Evolutionary conservation across 306 rosid genomes (phyloP), one percentile per base, ranked within the genome.

Genomic region (Lagenaria siceraria): DNA sequence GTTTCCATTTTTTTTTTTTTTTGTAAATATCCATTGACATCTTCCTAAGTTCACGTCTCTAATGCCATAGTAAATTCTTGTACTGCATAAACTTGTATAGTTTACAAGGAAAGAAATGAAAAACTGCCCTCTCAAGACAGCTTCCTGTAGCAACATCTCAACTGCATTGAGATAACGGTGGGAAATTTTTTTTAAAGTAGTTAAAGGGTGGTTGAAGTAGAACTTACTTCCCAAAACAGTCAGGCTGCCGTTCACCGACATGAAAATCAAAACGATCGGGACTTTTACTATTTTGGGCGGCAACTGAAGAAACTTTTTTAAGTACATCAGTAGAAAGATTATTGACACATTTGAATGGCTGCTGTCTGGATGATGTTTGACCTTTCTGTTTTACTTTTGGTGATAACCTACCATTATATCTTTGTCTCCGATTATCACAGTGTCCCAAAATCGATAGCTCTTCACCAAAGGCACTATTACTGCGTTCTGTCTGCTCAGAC

Each of bases 401-500:
- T 22, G 75, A 74, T 36, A 84, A 55, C 19, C 69, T 84, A 55
- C 82, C 82, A 74, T 61, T 79, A 40, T 74, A 81, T 56, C 29
- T 83, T 77, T 19, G 73, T 78, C 77, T 85, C 76, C 56, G 87
- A 54, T 42, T 74, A 79, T 83, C 82, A 75, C 83, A 40, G 66
- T 7, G 82, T 58, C 82, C 81, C 83, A 92, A 80, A 80, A 83
- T 49, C 38, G 93, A 85, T 21, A 78, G 59, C 49, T 92, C 93
- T 52, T 83, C 77, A 40, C 55, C 79, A 79, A 82, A 87, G 81
- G 90, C 88, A 40, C 8, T 63, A 58, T 11, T 35, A 71, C 60
- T 36, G 80, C 66, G 40, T 77, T 69, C 80, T 79, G 85, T 80
- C 97, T 90, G 97, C 85, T 85, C 68, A 76, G 77, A 42, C 66